Evolutionary conservation across 768 basidiomycete genomes (phyloP).

Genomic region (Boletus pseudo-olivaceus): DNA sequence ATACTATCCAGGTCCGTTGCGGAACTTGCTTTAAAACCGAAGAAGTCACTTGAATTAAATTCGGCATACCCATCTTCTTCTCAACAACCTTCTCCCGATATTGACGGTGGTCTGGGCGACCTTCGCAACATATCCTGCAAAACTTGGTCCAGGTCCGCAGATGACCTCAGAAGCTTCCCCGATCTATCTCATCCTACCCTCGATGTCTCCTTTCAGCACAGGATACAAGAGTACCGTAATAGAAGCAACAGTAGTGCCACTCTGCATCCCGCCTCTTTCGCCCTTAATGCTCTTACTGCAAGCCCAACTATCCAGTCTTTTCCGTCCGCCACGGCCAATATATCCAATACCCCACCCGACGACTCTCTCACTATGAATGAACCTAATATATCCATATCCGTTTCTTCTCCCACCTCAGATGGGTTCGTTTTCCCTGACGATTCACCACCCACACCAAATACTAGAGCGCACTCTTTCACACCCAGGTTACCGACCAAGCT

Average conservation of each 20-base stretch:
- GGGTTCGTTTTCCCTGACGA: constrained; percentile 32
- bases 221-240: constrained; percentile 61
- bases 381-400: constrained; percentile 44
- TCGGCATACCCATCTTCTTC: constrained; percentile 31
- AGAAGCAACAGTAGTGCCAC: constrained; percentile 57
- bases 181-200: constrained; percentile 33
- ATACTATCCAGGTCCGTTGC: constrained; percentile 53
- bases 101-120: constrained; percentile 52
- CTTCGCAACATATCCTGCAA: constrained; percentile 66
- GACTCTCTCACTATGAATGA: constrained; percentile 19
- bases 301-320: constrained; percentile 41
- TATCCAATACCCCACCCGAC: constrained; percentile 22
- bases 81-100: constrained; percentile 28
- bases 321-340: constrained; percentile 31
- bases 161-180: constrained; percentile 65
- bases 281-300: constrained; percentile 23
- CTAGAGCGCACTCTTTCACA: constrained; percentile 66
- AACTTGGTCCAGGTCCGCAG: constrained; percentile 76
- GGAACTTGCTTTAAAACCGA: constrained; percentile 51
- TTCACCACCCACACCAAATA: constrained; percentile 45
- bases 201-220: constrained; percentile 54
- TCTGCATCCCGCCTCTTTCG: constrained; percentile 36
- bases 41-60: constrained; percentile 43
- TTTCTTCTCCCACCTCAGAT: constrained; percentile 43
- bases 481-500: constrained; percentile 70